Base-by-base conservation (phyloP, 257 asterid genomes). In the Lantana camara region DNA sequence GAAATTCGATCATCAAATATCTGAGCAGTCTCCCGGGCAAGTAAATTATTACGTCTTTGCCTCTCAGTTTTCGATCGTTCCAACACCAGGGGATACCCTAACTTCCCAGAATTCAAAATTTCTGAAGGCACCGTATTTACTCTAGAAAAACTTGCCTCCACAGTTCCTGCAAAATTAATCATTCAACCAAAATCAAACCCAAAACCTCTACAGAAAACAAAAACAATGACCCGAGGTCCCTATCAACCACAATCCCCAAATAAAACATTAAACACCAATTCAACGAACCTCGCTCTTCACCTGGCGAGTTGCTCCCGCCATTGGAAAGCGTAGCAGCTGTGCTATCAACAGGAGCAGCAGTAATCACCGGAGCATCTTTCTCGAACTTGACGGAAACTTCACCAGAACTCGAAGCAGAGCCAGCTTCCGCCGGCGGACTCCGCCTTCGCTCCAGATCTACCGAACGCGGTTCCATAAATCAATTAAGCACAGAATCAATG, bases 1-100 rank as follows among this genome's bases (percentile, higher is more conserved):
- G 96, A 55, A 68, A 87, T 71, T 37, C 78, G 82, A 67, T 81
- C 83, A 75, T 90, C 96, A 75, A 81, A 90, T 64, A 87, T 76
- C 73, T 87, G 90, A 2, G 85, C 95, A 62, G 95, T 91, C 70
- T 93, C 99, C 66, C 77, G 79, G 9, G 90, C 80, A 40, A 70
- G 78, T 64, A 81, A 59, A 66, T 77, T 72, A 48, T 73, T 72
- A 73, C 64, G 82, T 48, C 78, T 76, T 64, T 75, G 94, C 71
- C 79, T 78, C 79, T 84, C 98, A 0, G 90, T 87, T 53, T 75
- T 93, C 41, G 96, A 83, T 63, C 91, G 81, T 57, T 80, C 87
- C 64, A 84, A 64, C 57, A 48, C 79, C 63, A 35, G 42, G 42
- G 76, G 80, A 56, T 70, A 49, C 77, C 75, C 86, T 17, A 62